A percentile compares a stretch with the other conserved stretches of the same genome.
phyloP scores from a whole-genome alignment of 1,284 basidiomycete genomes.

The Farysia itapuensis region DNA sequence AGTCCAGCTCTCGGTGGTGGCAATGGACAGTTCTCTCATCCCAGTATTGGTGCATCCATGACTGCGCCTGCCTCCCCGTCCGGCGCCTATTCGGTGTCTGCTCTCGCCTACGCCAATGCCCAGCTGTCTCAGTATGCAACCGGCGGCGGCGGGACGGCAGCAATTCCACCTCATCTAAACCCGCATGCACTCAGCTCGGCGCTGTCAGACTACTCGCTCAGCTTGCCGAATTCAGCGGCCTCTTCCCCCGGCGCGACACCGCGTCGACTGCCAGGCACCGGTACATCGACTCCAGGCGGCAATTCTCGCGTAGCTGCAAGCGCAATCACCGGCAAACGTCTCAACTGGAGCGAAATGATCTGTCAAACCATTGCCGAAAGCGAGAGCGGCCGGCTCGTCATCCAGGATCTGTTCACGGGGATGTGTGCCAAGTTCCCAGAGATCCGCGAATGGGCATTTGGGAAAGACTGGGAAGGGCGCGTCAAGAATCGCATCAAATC shows the following conservation, averaged over 20 bases:
- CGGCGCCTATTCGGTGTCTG: slow-evolving; percentile 31
- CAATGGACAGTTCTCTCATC: slow-evolving; percentile 6
- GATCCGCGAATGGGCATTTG: slow-evolving; percentile 55
- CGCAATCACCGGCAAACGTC: slow-evolving; percentile 49
- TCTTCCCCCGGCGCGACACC: slow-evolving; percentile 43
- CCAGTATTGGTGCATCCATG: slow-evolving; percentile 16
- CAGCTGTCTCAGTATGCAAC: slow-evolving; percentile 45
- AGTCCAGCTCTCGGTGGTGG: slow-evolving; percentile 26
- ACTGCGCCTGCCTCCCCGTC: slow-evolving; percentile 34
- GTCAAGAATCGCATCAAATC: slow-evolving; percentile 60
- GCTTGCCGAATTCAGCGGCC: slow-evolving; percentile 42
- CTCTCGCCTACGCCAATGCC: slow-evolving; percentile 49
- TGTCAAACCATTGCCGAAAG: slow-evolving; percentile 54
- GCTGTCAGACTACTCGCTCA: slow-evolving; percentile 42
- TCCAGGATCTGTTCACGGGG: slow-evolving; percentile 55
- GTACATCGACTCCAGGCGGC: slow-evolving; percentile 31
- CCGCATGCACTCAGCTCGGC: slow-evolving; percentile 44
- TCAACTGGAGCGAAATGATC: slow-evolving; percentile 59
- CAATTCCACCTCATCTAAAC: slow-evolving; percentile 39
- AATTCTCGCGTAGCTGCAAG: slow-evolving; percentile 46
- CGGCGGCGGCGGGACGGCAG: slow-evolving; percentile 28
- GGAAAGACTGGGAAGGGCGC: slow-evolving; percentile 56
- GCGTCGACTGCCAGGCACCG: slow-evolving; percentile 31
- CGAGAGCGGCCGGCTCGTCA: slow-evolving; percentile 51
- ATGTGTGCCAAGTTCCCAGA: slow-evolving; percentile 57